phyloP scores from a whole-genome alignment of 371 early-diverging fungal genomes.

The Rhizopus delemar region DNA sequence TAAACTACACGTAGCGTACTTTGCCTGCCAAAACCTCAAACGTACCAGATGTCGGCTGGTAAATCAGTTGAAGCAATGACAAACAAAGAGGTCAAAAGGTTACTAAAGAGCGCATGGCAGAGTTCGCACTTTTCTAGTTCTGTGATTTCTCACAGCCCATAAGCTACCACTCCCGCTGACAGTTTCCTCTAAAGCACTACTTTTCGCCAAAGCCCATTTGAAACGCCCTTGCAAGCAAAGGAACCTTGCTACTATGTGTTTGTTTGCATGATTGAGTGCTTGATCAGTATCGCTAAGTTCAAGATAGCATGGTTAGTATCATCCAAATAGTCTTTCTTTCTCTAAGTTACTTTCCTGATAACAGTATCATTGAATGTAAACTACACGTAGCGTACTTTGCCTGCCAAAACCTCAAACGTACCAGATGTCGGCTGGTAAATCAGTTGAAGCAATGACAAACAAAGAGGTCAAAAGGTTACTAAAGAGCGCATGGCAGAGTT shows the following conservation, averaged over 20 bases:
- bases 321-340: no score
- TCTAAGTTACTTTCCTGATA: no score
- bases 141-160: conserved; percentile 8
- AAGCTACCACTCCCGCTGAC: conserved; percentile 1
- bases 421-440: conserved; percentile 2
- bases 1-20: background rate
- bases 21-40: conserved; percentile 4
- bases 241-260: conserved; percentile 43
- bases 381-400: background rate
- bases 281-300: no score
- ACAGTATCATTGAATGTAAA: background rate
- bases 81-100: no score
- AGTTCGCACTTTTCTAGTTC: conserved; percentile 5
- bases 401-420: conserved; percentile 1
- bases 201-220: conserved; percentile 5
- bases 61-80: conserved; percentile 5
- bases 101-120: conserved; percentile 8
- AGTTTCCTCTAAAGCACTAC: conserved; percentile 3
- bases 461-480: no score
- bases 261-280: no score
- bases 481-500: conserved; percentile 8
- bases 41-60: background rate
- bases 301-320: no score
- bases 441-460: conserved; percentile 2
- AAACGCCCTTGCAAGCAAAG: conserved; percentile 7